Base-by-base conservation (phyloP, 2,329 filamentous ascomycete species). In the Colletotrichum paranaense region DNA sequence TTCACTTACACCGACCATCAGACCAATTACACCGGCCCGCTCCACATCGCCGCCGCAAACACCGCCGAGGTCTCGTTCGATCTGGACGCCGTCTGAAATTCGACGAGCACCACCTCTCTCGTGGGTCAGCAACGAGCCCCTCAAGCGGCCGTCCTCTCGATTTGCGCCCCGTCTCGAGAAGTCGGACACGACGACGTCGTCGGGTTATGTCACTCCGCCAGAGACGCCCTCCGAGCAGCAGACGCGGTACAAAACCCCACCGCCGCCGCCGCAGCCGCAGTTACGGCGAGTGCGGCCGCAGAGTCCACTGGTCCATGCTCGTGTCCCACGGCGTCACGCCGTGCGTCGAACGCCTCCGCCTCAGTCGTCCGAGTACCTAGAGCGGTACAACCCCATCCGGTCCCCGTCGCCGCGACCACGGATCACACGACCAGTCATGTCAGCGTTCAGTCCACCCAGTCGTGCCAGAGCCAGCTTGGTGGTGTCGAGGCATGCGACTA, bases 141-240 rank as follows among this genome's bases (percentile, higher is more conserved):
- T 86, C 46, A 81, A 81, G 49, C 79, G 83, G 0, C 84, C 84
- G 0, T 84, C 83, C 1, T 84, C 82, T 5, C 78, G 80, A 19
- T 73, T 82, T n/a, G 74, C 74, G 46, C 57, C 66, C 30, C 60
- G 74, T 28, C 64, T 68, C 24, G 76, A 75, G 35, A 74, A 72
- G 38, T 78, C 76, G 16, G 76, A 76, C 7, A 75, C 59, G 46
- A 76, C 64, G 56, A 75, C 62, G 38, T 78, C 77, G 56, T 79
- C 78, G 2, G 75, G 75, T 19, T 82, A 83, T 62, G 60, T 74
- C 55, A 82, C 81, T 9, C 79, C 80, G 0, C 78, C 80, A 1
- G 81, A 82, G 66, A 80, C 78, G 55, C 71, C 75, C 2, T 72
- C 76, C 4, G 76, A 78, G 35, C 55, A 46, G 19, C 46, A 6